phyloP scores from a whole-genome alignment of 352 stramenopile species.

The Phytophthora fragariae region DNA sequence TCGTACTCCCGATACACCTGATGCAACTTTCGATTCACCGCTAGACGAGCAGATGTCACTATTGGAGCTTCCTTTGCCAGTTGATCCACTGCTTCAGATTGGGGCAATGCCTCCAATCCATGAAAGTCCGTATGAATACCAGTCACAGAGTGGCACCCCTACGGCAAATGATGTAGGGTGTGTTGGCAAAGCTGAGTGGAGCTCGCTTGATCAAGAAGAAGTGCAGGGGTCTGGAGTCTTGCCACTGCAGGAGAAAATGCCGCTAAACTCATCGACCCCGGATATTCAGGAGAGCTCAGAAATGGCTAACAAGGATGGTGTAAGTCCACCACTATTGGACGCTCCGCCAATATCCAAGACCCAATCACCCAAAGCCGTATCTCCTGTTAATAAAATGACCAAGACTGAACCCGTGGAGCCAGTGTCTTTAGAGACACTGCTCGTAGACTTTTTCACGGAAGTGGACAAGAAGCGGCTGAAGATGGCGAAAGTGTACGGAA shows the following conservation, averaged over 20 bases:
- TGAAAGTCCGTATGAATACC: conserved; percentile 21
- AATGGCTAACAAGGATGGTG: not conserved
- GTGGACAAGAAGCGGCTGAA: conserved; percentile 66
- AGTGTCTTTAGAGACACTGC: conserved; percentile 58
- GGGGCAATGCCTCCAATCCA: conserved; percentile 23
- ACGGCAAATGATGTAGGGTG: not conserved
- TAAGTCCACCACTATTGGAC: not conserved
- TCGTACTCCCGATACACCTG: not conserved
- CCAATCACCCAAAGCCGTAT: not conserved
- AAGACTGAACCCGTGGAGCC: conserved; percentile 1
- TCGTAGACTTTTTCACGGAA: conserved; percentile 70
- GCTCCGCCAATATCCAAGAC: not conserved
- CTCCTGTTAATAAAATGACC: not conserved
- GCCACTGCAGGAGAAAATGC: not conserved
- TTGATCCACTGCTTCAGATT: conserved; percentile 18
- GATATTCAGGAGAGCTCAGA: not conserved
- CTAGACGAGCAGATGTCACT: not conserved
- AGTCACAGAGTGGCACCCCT: not conserved
- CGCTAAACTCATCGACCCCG: not conserved
- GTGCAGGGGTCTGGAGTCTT: not conserved
- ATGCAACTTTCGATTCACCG: not conserved
- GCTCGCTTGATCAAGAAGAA: not conserved
- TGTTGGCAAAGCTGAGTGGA: not conserved
- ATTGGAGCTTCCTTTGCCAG: conserved; percentile 9
- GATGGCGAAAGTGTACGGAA: conserved; percentile 74